Percentiles rank a stretch among this genome's conserved stretches.
Conservation (phyloP, 352 stramenopile genomes). For the Globisporangium uncinulatum region DNA sequence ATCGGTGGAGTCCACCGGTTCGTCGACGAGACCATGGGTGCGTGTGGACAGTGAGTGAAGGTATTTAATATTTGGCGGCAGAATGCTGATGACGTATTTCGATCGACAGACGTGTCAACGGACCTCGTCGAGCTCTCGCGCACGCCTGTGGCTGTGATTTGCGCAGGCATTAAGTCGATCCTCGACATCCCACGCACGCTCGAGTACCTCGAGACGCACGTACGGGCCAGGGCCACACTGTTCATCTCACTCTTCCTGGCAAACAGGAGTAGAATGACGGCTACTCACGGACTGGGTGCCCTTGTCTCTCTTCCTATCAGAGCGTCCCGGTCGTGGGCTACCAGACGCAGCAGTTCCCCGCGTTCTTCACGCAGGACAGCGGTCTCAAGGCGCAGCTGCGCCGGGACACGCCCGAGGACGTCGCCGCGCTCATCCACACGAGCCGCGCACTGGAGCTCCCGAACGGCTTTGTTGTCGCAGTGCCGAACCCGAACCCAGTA, state of each 20-base stretch:
- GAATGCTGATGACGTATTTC: background rate
- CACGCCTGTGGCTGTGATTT: slow-evolving; percentile 96
- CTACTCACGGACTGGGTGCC: too few species aligned
- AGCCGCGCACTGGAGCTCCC: slow-evolving; percentile 73
- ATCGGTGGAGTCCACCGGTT: slow-evolving; percentile 97
- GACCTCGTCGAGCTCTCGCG: slow-evolving; percentile 95
- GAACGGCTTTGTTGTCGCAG: slow-evolving; percentile 83
- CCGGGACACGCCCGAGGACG: slow-evolving; percentile 80
- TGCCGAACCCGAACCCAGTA: slow-evolving; percentile 87
- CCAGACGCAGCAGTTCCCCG: slow-evolving; percentile 93
- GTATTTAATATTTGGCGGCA: background rate
- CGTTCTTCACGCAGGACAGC: slow-evolving; percentile 96
- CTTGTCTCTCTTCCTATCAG: slow-evolving; percentile 22
- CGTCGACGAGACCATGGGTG: slow-evolving; percentile 90
- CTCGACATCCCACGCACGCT: slow-evolving; percentile 96
- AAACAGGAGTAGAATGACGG: too few species aligned
- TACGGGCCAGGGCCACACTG: slow-evolving; percentile 13
- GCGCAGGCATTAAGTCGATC: slow-evolving; percentile 98
- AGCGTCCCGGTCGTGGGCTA: slow-evolving; percentile 93
- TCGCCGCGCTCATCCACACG: slow-evolving; percentile 82
- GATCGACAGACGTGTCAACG: slow-evolving; percentile 87
- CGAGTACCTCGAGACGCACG: slow-evolving; percentile 95
- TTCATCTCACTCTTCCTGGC: too few species aligned
- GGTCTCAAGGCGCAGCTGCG: slow-evolving; percentile 80
- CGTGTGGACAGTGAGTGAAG: slow-evolving; percentile 5